These are phyloP conservation scores for Rhizomucor miehei DNA, from an alignment of 371 early-diverging fungal species.

Conservation along the genomic window DNA sequence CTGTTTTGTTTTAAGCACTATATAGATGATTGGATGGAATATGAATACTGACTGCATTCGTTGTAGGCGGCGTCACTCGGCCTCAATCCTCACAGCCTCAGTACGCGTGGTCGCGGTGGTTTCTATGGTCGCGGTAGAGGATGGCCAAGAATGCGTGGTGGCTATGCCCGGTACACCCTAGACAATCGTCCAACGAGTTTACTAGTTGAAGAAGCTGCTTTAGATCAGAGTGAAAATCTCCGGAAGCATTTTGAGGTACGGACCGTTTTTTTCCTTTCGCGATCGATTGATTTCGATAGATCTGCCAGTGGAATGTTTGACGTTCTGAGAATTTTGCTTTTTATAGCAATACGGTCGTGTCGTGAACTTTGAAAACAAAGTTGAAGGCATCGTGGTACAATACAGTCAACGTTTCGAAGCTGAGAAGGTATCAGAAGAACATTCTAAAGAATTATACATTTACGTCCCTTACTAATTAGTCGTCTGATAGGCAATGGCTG, in stretches of 20 bases:
- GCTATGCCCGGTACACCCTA: constrained; percentile 38
- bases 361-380: constrained; percentile 24
- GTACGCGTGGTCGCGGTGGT: constrained; percentile 47
- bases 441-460: too few relatives aligned
- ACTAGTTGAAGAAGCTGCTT: constrained; percentile 49
- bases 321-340: constrained; percentile 1
- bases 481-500: constrained; percentile 16
- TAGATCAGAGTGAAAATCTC: constrained; percentile 44
- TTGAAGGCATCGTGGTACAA: constrained; percentile 24
- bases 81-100: constrained; percentile 19
- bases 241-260: constrained; percentile 63
- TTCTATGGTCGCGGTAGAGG: constrained; percentile 52
- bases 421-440: constrained; percentile 30
- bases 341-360: constrained; percentile 59
- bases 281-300: too few relatives aligned
- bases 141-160: constrained; percentile 53
- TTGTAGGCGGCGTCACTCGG: constrained; percentile 33
- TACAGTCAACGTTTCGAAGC: constrained; percentile 42
- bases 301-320: background rate
- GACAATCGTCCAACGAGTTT: constrained; percentile 74
- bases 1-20: too few relatives aligned
- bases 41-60: too few relatives aligned
- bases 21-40: too few relatives aligned
- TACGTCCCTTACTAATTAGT: too few relatives aligned
- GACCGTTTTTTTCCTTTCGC: background rate